Evolutionary conservation across 2,329 filamentous ascomycete genomes (phyloP), one percentile per base, ranked within the genome.

Genomic region (Graphilbum sp.): DNA sequence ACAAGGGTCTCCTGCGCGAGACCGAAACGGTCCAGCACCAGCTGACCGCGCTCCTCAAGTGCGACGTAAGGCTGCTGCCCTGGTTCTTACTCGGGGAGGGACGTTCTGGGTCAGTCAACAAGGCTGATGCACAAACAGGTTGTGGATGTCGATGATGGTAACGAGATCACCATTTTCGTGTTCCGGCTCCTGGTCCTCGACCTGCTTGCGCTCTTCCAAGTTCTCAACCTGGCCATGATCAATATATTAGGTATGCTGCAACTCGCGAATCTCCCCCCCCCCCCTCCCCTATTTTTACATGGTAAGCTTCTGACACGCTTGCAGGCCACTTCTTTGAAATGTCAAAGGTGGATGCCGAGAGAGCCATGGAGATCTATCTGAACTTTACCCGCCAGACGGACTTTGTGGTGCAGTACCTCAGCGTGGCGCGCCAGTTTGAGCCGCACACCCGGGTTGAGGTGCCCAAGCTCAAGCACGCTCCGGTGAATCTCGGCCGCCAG

Each of bases 281-380:
- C n/a, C n/a, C n/a, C n/a, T n/a, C n/a, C n/a, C n/a, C n/a, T n/a
- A n/a, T n/a, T n/a, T n/a, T n/a, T n/a, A n/a, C n/a, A n/a, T n/a
- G n/a, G n/a, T n/a, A n/a, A n/a, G n/a, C n/a, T n/a, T n/a, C n/a
- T n/a, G n/a, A n/a, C n/a, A n/a, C n/a, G n/a, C n/a, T n/a, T 39
- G 18, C 45, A 92, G 86, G 90, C 49, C 84, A 92, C 58, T 98
- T 96, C 58, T 98, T 98, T 51, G 90, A 98, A 61, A 88, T 98
- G 80, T 95, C 90, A 36, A 84, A 83, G 52, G 70, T 83, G 20
- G 90, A 98, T 58, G 92, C 90, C 42, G 85, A 95, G 56, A 74
- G 87, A 45, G 86, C 90, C 41, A 75, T 98, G 60, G 71, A 76
- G 43, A 88, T 98, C 44, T 98, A 98, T 60, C 83, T 87, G 53